Evolutionary conservation across 371 early-diverging fungal genomes (phyloP).

Genomic region (Hamiltosporidium tvaerminnensis): DNA sequence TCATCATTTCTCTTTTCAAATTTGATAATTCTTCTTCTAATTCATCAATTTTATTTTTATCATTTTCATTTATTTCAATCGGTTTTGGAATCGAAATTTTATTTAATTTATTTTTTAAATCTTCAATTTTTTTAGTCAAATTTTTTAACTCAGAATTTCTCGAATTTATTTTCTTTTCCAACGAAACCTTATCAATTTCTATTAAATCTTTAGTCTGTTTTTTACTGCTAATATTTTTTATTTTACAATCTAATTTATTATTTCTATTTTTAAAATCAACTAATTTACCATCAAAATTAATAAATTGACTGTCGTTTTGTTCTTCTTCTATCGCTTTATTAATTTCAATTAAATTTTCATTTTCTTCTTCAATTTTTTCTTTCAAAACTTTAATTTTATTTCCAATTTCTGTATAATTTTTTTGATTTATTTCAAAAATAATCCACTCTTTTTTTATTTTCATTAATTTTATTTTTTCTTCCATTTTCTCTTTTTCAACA

Average conservation of each 20-base stretch:
- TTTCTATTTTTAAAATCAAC: conserved; percentile 3
- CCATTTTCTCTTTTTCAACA: conserved; percentile 24
- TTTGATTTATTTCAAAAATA: conserved; percentile 16
- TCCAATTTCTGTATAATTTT: conserved; percentile 11
- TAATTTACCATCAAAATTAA: no score
- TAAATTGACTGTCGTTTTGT: no score
- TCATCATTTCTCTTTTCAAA: conserved; percentile 19
- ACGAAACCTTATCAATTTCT: not conserved
- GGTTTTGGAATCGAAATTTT: not conserved
- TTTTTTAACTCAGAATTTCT: conserved; percentile 1
- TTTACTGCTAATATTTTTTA: conserved; percentile 3
- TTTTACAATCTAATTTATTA: conserved; percentile 5
- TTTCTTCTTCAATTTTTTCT: conserved; percentile 25
- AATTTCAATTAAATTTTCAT: conserved; percentile 16
- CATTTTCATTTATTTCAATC: not conserved
- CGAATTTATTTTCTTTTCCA: conserved; percentile 4
- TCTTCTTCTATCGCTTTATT: conserved; percentile 8
- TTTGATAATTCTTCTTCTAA: conserved; percentile 23
- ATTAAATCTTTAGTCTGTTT: conserved; percentile 1
- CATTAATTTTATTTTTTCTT: conserved; percentile 13
- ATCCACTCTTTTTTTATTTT: conserved; percentile 24
- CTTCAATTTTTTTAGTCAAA: not conserved
- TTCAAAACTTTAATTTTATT: conserved; percentile 17
- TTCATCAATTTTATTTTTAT: conserved; percentile 14
- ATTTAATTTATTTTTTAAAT: conserved; percentile 4